Percentiles rank a stretch among this genome's conserved stretches.
phyloP scores from a whole-genome alignment of 805 yeast species.

The Candida caryicola region DNA sequence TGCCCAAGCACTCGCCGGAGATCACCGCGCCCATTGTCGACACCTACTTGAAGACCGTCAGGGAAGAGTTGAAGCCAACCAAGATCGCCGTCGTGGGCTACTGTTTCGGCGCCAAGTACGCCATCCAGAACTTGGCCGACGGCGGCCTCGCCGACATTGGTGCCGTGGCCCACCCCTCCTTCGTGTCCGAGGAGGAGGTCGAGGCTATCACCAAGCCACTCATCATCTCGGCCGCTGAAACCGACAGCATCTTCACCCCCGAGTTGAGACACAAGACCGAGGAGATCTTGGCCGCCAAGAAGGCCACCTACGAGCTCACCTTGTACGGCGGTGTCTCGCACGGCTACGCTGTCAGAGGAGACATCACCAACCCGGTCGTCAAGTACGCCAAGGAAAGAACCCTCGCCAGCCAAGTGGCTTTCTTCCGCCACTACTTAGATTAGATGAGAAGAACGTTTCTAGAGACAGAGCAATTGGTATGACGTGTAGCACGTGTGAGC shows the following conservation, averaged over 20 bases:
- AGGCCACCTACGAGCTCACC: slow-evolving; percentile 57
- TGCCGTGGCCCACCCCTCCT: slow-evolving; percentile 84
- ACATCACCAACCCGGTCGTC: slow-evolving; percentile 48
- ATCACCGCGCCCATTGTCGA: slow-evolving; percentile 12
- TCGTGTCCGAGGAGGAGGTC: slow-evolving; percentile 63
- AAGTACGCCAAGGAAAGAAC: slow-evolving; percentile 69
- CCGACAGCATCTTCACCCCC: slow-evolving; percentile 57
- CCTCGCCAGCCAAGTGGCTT: slow-evolving; percentile 41
- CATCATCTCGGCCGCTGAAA: slow-evolving; percentile 71
- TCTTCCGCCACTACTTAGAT: slow-evolving; percentile 4
- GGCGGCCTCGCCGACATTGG: slow-evolving; percentile 50
- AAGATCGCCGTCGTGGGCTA: slow-evolving; percentile 18
- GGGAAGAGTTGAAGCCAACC: slow-evolving; percentile 3
- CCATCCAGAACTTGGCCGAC: slow-evolving; percentile 27
- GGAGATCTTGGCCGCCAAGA: slow-evolving; percentile 48
- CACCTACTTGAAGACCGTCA: slow-evolving; percentile 8
- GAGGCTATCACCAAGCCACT: slow-evolving; percentile 58
- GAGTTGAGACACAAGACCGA: slow-evolving; percentile 66
- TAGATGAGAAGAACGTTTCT: too few species aligned
- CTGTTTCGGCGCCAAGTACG: slow-evolving; percentile 24
- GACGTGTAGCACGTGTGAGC: too few species aligned
- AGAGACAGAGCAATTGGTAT: too few species aligned
- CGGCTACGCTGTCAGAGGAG: slow-evolving; percentile 83
- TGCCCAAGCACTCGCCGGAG: slow-evolving; percentile 11
- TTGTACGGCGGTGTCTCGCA: slow-evolving; percentile 64